phyloP scores from a whole-genome alignment of 2,329 filamentous ascomycete genomes.

The Ophiostoma novo-ulmi region DNA sequence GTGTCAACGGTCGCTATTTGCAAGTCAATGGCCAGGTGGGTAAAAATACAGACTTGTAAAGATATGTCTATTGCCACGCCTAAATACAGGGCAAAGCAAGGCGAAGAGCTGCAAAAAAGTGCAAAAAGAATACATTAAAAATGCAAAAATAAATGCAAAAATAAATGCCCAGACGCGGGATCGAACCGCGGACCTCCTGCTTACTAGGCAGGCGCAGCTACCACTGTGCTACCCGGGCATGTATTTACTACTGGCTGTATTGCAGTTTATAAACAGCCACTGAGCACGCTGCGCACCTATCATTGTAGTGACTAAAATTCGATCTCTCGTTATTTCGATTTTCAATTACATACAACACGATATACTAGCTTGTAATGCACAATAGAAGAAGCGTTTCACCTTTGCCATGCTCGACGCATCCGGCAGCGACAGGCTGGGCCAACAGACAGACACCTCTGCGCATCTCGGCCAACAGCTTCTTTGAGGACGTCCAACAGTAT shows the following conservation, averaged over 20 bases:
- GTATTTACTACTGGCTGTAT: slow-evolving; percentile 3
- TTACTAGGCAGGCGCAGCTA: slow-evolving; percentile 28
- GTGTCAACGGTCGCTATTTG: too few species aligned
- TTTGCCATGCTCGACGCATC: background rate
- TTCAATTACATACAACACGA: too few species aligned
- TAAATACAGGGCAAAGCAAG: too few species aligned
- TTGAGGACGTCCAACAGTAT: background rate
- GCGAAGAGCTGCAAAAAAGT: background rate
- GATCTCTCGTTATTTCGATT: too few species aligned
- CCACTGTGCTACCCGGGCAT: slow-evolving; percentile 27
- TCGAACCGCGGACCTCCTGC: slow-evolving; percentile 28
- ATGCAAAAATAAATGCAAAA: background rate
- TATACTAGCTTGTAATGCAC: too few species aligned
- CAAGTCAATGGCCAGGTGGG: too few species aligned
- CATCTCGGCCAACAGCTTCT: too few species aligned
- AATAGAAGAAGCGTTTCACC: background rate
- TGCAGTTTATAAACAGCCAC: background rate
- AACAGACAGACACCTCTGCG: background rate
- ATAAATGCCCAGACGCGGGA: slow-evolving; percentile 26
- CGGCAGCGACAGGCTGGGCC: background rate
- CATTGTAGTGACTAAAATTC: too few species aligned
- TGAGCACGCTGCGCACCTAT: background rate
- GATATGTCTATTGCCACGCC: too few species aligned
- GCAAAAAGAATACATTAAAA: background rate
- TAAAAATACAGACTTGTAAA: too few species aligned